Evolutionary conservation across 176 grass and related monocot species (phyloP), one percentile per base, ranked within the genome.

Genomic region (Rhynchospora breviuscula): DNA sequence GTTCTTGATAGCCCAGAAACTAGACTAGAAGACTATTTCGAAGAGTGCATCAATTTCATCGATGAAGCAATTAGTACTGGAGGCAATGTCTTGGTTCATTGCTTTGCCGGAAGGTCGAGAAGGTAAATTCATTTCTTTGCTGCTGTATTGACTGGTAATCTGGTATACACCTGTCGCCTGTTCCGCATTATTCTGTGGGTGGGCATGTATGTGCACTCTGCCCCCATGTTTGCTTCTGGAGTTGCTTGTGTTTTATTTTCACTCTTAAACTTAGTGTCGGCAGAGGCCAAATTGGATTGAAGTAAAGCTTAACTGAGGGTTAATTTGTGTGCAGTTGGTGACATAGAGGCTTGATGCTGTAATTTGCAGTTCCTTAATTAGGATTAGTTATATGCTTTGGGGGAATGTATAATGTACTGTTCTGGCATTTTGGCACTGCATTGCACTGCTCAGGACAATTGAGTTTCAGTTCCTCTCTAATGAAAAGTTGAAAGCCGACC

Each of bases 101-200:
- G 96, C 88, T 98, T 91, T 93, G 96, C 91, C 18, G 96, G 96
- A 81, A 86, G 88, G 80, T 99, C 96, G 13, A 94, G 91, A 87
- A 99, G 96, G 96, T 98, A 89, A 89, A 85, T 63, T 47, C 2
- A 47, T 63, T 10, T 46, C 21, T 40, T 47, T 48, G 3, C 67
- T 29, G 23, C 23, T 65, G 21, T 25, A 21, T 65, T 65, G 26
- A 65, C 40, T 72, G 18, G 18, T 72, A 68, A 13, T 31, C 40
- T 72, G 18, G 18, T 72, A 68, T 69, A 18, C 21, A 23, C 17
- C 43, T 68, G 31, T 40, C 31, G 40, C 10, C 31, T 68, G 11
- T 2, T 68, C 4, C 15, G 3, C 64, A 67, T 67, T 67, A 33
- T 67, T 40, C 12, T 15, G 13, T 67, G 64, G 12, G 11, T 43